Base-by-base conservation (phyloP, 306 rosid genomes). In the Gastrolobium bilobum region DNA sequence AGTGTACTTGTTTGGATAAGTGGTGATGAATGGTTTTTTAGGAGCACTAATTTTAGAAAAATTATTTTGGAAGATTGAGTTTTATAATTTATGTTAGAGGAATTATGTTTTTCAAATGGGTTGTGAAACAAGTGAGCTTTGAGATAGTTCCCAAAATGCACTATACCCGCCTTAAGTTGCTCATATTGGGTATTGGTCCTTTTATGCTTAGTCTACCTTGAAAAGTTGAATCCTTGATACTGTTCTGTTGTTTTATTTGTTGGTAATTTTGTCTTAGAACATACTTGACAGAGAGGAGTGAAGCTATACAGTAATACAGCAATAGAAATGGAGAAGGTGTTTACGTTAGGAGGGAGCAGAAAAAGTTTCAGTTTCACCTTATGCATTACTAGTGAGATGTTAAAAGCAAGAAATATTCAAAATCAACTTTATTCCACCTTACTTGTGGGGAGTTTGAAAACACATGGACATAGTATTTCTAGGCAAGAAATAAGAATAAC, bases 201-300 rank as follows among this genome's bases (percentile, higher is more conserved):
- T 9, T 60, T 50, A 59, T 44, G 69, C 14, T 57, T n/a, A 40
- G 60, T 68, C 35, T 39, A 14, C 38, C 30, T 68, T 57, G 82
- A 44, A 40, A 44, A 4, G 10, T 64, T 14, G 35, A 20, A 20
- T 20, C 26, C 0, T 20, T 20, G 26, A 20, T 20, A 31, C 7
- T 10, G 38, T 68, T 47, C 31, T 52, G 57, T 42, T 56, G 44
- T 38, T 64, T 20, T 61, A 63, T 52, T 64, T 26, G 38, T 52
- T 30, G 65, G 1, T 31, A 14, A 10, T 10, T 31, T 56, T 56
- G 68, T 68, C 59, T 1, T 68, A 1, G n/a, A 31, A 35, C 4
- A 14, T 77, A 44, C 52, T 78, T 44, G 51, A 44, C 14, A 44
- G 70, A 33, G 82, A 56, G 50, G 51, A 56, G 0, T 40, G 34